Evolutionary conservation across 495 filamentous ascomycete species (phyloP).

Genomic region (Xylaria bambusicola): DNA sequence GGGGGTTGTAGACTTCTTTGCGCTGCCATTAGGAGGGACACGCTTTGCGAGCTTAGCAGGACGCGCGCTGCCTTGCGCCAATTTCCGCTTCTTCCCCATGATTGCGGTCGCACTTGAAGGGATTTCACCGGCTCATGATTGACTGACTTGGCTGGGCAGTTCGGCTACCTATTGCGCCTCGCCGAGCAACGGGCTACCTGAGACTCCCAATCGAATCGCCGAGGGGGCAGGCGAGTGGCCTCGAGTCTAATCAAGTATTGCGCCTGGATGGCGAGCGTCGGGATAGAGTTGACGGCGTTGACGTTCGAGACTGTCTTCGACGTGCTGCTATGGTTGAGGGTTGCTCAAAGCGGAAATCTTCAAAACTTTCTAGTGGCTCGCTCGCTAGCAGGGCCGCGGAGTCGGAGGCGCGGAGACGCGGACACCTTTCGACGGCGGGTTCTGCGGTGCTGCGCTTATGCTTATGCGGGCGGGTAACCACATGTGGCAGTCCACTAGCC

Average conservation of each 20-base stretch:
- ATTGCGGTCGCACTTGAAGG: conserved; percentile 12
- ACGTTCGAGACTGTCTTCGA: background rate
- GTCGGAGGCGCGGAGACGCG: conserved; percentile 10
- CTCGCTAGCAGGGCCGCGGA: conserved; percentile 7
- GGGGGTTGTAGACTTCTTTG: conserved; percentile 7
- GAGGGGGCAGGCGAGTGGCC: background rate
- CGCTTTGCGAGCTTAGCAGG: conserved; percentile 24
- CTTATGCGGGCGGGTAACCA: conserved; percentile 7
- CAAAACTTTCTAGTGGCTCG: conserved; percentile 14
- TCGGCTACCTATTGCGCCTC: background rate
- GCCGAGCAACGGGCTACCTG: background rate
- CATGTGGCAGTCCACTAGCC: conserved; percentile 6
- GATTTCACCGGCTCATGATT: conserved; percentile 26
- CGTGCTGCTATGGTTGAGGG: background rate
- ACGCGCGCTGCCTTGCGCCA: conserved; percentile 24
- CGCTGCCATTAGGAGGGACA: conserved; percentile 1
- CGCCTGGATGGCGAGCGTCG: background rate
- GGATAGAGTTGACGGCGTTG: too few relatives aligned
- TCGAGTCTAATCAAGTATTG: too few relatives aligned
- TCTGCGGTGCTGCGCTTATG: background rate
- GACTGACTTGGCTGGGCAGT: conserved; percentile 4
- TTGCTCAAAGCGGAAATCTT: conserved; percentile 10
- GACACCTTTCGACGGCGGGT: background rate
- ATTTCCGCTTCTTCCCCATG: conserved; percentile 43
- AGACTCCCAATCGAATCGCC: background rate